These are phyloP conservation scores for Starmera dryadoides DNA, from an alignment of 805 yeast genomes.

Conservation along the genomic window DNA sequence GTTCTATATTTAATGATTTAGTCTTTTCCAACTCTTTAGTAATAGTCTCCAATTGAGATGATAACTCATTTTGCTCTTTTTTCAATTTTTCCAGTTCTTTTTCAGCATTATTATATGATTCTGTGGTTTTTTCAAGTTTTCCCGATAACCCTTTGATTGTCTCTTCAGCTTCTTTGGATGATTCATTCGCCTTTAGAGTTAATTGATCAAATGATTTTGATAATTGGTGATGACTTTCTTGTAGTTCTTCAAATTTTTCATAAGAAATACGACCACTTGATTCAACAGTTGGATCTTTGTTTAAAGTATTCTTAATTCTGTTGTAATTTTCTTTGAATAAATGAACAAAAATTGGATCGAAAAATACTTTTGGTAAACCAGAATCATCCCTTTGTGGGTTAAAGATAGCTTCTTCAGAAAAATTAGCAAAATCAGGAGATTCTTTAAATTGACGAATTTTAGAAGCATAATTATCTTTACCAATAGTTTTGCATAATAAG, in stretches of 20 bases:
- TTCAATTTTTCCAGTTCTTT: slow-evolving; percentile 16
- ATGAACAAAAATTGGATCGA: slow-evolving; percentile 55
- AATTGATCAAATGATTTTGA: slow-evolving; percentile 28
- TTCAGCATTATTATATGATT: slow-evolving; percentile 6
- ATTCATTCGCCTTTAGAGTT: slow-evolving; percentile 19
- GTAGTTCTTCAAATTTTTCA: slow-evolving; percentile 33
- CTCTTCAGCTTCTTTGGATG: slow-evolving; percentile 22
- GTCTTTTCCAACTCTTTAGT: slow-evolving; percentile 17
- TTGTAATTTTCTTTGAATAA: slow-evolving; percentile 63
- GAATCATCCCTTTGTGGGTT: slow-evolving; percentile 61
- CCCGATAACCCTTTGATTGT: slow-evolving; percentile 12
- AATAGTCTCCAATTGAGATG: slow-evolving; percentile 13
- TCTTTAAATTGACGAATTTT: slow-evolving; percentile 70
- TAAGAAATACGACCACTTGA: slow-evolving; percentile 62
- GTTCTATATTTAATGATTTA: slow-evolving; percentile 25
- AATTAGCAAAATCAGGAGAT: slow-evolving; percentile 44
- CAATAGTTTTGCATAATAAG: slow-evolving; percentile 63
- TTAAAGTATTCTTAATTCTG: slow-evolving; percentile 63
- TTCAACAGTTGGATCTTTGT: slow-evolving; percentile 66
- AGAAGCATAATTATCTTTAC: slow-evolving; percentile 70
- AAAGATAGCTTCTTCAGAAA: slow-evolving; percentile 41
- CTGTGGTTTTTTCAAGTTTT: slow-evolving; percentile 2
- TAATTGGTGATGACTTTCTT: slow-evolving; percentile 24
- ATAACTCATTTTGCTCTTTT: slow-evolving; percentile 6
- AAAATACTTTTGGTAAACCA: slow-evolving; percentile 81